Percentiles rank a stretch among this genome's conserved stretches.
Conservation (phyloP, 2,329 filamentous ascomycete genomes). For the Cladosporium sp. region DNA sequence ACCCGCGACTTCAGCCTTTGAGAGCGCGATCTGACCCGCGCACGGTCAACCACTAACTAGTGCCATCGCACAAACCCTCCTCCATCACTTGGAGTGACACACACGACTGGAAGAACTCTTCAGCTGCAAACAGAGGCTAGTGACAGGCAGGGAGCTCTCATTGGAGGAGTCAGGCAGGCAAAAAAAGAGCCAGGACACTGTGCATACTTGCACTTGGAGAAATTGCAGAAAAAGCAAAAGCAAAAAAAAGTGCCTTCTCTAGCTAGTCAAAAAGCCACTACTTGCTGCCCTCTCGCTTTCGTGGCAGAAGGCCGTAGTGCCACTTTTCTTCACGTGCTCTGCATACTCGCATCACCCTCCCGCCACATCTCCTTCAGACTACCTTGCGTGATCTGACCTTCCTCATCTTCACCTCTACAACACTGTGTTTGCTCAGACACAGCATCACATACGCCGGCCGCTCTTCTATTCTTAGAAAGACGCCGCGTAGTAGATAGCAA, state of each 20-base stretch:
- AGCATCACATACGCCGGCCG: background rate
- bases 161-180: background rate
- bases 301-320: conserved; percentile 14
- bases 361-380: conserved; percentile 9
- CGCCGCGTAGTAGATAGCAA: conserved; percentile 9
- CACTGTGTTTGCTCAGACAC: background rate
- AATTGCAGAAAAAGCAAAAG: background rate
- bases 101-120: too few relatives aligned
- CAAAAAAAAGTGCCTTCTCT: conserved; percentile 11
- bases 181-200: background rate
- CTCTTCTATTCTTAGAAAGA: background rate
- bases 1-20: too few relatives aligned
- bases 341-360: conserved; percentile 8
- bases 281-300: conserved; percentile 11
- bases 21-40: too few relatives aligned
- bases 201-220: background rate
- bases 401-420: conserved; percentile 1
- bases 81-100: too few relatives aligned
- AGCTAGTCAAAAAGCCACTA: conserved; percentile 15
- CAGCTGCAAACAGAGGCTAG: background rate
- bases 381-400: background rate
- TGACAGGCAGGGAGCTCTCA: background rate
- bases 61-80: too few relatives aligned
- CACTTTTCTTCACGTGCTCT: conserved; percentile 14
- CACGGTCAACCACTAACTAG: too few relatives aligned